Evolutionary conservation across 2,329 filamentous ascomycete genomes (phyloP).

Genomic region (Elsinoe necatrix): DNA sequence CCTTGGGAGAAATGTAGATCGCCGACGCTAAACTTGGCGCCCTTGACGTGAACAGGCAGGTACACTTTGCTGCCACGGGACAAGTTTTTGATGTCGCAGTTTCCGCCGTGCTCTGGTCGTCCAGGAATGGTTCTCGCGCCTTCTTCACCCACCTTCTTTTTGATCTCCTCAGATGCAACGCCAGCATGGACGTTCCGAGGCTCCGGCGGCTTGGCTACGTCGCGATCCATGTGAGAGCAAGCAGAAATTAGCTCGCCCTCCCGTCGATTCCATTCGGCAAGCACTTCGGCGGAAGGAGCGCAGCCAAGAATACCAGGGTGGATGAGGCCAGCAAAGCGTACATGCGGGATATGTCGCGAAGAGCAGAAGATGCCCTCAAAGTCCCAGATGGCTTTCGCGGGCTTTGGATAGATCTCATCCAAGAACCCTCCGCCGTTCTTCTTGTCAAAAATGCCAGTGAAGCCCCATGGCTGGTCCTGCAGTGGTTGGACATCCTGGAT

Average conservation of each 20-base stretch:
- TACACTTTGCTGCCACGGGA: conserved; percentile 73
- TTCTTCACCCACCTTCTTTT: conserved; percentile 61
- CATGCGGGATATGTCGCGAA: conserved; percentile 76
- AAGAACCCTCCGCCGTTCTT: conserved; percentile 82
- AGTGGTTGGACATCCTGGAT: conserved; percentile 91
- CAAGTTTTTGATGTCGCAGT: conserved; percentile 87
- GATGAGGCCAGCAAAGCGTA: conserved; percentile 81
- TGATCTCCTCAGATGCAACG: conserved; percentile 48
- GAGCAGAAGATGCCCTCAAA: conserved; percentile 74
- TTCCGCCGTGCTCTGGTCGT: conserved; percentile 78
- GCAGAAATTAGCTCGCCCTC: conserved; percentile 71
- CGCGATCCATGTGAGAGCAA: conserved; percentile 54
- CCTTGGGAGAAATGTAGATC: conserved; percentile 84
- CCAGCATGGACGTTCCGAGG: conserved; percentile 67
- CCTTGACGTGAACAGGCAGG: conserved; percentile 75
- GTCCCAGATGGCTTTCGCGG: conserved; percentile 71
- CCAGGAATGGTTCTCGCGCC: conserved; percentile 80
- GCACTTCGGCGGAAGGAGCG: conserved; percentile 68
- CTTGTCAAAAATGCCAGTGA: conserved; percentile 72
- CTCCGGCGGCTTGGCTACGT: conserved; percentile 70
- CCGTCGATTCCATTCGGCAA: conserved; percentile 74
- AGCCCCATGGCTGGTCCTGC: conserved; percentile 79
- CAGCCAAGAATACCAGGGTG: conserved; percentile 89
- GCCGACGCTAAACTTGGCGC: conserved; percentile 84
- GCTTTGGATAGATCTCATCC: conserved; percentile 76